These are phyloP conservation scores for Trichosporon sp. DNA, from an alignment of 1,284 basidiomycete genomes.

Conservation along the genomic window DNA sequence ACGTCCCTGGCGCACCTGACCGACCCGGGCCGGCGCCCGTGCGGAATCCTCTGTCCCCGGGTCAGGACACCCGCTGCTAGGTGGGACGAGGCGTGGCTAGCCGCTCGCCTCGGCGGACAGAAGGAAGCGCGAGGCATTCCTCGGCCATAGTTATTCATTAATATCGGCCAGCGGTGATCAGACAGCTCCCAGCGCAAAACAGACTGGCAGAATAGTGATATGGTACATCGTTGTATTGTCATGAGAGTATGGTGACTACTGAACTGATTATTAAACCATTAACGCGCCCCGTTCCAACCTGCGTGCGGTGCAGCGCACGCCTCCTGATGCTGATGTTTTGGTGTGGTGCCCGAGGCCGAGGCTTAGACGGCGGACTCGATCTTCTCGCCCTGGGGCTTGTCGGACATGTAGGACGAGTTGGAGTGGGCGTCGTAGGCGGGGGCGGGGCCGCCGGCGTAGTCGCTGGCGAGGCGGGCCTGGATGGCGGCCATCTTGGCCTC, in stretches of 20 bases:
- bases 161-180: too few relatives aligned
- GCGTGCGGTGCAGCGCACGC: background rate
- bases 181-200: too few relatives aligned
- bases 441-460: background rate
- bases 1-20: too few relatives aligned
- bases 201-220: conserved; percentile 4
- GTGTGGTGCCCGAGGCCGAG: background rate
- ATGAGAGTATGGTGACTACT: background rate
- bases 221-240: background rate
- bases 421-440: background rate
- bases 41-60: too few relatives aligned
- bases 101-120: too few relatives aligned
- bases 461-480: conserved; percentile 12
- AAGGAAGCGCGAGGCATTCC: too few relatives aligned
- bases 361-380: background rate
- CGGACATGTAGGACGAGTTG: background rate
- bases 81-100: too few relatives aligned
- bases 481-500: conserved; percentile 18
- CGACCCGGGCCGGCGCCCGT: too few relatives aligned
- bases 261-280: conserved; percentile 2
- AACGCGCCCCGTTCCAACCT: background rate
- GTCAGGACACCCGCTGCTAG: too few relatives aligned
- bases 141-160: too few relatives aligned
- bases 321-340: background rate
- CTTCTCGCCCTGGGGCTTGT: conserved; percentile 1